These are phyloP conservation scores for Epichloe coenophiala DNA, from an alignment of 2,329 filamentous ascomycete genomes.

Conservation along the genomic window DNA sequence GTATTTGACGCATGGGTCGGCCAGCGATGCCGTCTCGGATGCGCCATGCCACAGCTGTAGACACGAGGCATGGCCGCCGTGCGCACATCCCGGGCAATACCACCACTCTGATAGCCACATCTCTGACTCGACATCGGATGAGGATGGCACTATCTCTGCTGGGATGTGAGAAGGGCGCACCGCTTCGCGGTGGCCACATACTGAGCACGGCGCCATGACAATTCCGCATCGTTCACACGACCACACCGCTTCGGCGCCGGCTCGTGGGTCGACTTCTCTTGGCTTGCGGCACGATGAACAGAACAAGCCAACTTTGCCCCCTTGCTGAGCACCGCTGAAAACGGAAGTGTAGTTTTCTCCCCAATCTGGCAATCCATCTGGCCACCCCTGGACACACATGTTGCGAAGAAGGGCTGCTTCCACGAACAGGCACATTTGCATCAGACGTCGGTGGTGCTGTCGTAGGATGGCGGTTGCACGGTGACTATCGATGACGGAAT, in stretches of 20 bases:
- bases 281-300: slow-evolving; percentile 45
- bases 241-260: slow-evolving; percentile 35
- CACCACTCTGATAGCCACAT: slow-evolving; percentile 38
- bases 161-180: slow-evolving; percentile 25
- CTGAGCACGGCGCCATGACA: slow-evolving; percentile 41
- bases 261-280: slow-evolving; percentile 35
- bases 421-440: slow-evolving; percentile 44
- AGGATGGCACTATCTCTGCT: slow-evolving; percentile 15
- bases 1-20: slow-evolving; percentile 15
- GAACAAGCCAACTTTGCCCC: slow-evolving; percentile 38
- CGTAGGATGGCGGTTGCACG: slow-evolving; percentile 43
- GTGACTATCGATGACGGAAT: slow-evolving; percentile 38
- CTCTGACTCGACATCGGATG: slow-evolving; percentile 8
- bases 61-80: slow-evolving; percentile 49
- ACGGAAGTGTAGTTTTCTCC: slow-evolving; percentile 41
- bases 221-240: slow-evolving; percentile 41
- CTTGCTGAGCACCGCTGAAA: slow-evolving; percentile 39
- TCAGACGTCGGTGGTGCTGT: slow-evolving; percentile 47
- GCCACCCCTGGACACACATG: slow-evolving; percentile 44
- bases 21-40: slow-evolving; percentile 11
- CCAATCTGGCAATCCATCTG: slow-evolving; percentile 35
- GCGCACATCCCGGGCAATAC: slow-evolving; percentile 48
- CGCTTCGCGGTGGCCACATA: slow-evolving; percentile 42
- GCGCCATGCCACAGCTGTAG: slow-evolving; percentile 44
- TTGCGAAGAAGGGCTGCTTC: slow-evolving; percentile 50